A percentile compares a stretch with the other conserved stretches of the same genome.
These are phyloP conservation scores for Lachancea meyersii DNA, from an alignment of 805 yeast genomes.

Conservation along the genomic window DNA sequence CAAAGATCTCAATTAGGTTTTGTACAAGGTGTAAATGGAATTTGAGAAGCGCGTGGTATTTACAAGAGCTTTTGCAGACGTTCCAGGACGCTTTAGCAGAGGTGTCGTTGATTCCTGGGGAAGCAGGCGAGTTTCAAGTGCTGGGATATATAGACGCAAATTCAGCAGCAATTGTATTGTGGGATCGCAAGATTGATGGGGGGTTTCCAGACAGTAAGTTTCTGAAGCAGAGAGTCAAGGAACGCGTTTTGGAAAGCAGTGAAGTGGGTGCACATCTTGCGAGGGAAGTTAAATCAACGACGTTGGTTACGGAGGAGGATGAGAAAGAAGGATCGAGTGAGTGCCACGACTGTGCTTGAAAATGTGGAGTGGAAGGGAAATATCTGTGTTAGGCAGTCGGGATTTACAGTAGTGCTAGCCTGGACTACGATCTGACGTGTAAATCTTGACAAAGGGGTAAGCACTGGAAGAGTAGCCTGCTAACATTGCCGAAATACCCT, in stretches of 20 bases:
- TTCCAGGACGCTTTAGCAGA: constrained; percentile 56
- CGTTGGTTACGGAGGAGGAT: constrained; percentile 8
- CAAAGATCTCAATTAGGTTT: constrained; percentile 62
- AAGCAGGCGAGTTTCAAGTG: constrained; percentile 56
- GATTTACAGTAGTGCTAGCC: no score
- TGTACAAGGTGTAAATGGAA: constrained; percentile 88
- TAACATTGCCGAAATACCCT: no score
- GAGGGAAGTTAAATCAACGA: constrained; percentile 19
- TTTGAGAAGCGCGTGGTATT: constrained; percentile 80
- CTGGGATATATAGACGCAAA: constrained; percentile 33
- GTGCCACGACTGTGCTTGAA: constrained; percentile 2
- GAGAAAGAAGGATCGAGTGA: not conserved
- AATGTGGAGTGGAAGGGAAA: not conserved
- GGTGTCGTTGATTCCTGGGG: constrained; percentile 44
- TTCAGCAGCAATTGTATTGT: constrained; percentile 32
- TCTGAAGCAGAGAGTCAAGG: constrained; percentile 64
- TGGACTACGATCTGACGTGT: no score
- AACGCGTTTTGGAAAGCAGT: constrained; percentile 21
- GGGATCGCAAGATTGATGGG: constrained; percentile 57
- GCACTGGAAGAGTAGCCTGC: no score
- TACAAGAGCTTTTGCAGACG: constrained; percentile 80
- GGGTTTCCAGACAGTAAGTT: constrained; percentile 88
- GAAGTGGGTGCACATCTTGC: constrained; percentile 21
- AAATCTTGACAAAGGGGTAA: no score
- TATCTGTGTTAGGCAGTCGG: no score